Evolutionary conservation across 495 filamentous ascomycete species (phyloP), one percentile per base, ranked within the genome.

Genomic region (Penicillium robsamsonii): DNA sequence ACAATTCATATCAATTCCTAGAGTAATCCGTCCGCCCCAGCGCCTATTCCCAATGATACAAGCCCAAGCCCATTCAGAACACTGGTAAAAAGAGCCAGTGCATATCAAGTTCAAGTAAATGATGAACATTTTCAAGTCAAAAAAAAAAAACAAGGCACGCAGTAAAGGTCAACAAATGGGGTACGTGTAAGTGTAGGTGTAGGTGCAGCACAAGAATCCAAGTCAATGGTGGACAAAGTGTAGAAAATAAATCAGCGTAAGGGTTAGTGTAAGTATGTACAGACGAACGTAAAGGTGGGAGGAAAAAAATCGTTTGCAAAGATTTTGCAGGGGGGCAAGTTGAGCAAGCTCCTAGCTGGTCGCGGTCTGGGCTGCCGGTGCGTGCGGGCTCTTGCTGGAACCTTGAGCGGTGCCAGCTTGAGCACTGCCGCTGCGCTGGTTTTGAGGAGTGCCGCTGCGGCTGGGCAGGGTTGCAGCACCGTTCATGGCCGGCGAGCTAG

Each of bases 391-490:
- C 58, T 76, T 74, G 57, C 58, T 79, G 13, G 72, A 59, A 22
- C 68, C 72, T 38, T 73, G 68, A 17, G 69, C 65, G 18, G 67
- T 50, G 20, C 69, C 69, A 50, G 70, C 70, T 53, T 78, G 75
- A 11, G 68, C 63, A 55, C 73, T 77, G 24, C 72, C 74, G 57
- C 73, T 77, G 54, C 75, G 74, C 60, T 82, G 79, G 30, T 71
- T 75, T 50, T 80, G 72, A 13, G 79, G 79, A 3, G 79, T 82
- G 22, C 64, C 78, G 58, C 78, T 78, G 29, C 79, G 71, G 49
- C 76, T 80, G 10, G 67, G 55, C 47, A 74, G 75, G 45, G 70
- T 52, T 37, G 70, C 68, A 22, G 66, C 64, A 17, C 73, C 76
- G 54, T 75, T 75, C 64, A 77, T 66, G 22, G 67, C 70, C 10